Evolutionary conservation across 371 early-diverging fungal species (phyloP).

Genomic region (Nematocida sp.): DNA sequence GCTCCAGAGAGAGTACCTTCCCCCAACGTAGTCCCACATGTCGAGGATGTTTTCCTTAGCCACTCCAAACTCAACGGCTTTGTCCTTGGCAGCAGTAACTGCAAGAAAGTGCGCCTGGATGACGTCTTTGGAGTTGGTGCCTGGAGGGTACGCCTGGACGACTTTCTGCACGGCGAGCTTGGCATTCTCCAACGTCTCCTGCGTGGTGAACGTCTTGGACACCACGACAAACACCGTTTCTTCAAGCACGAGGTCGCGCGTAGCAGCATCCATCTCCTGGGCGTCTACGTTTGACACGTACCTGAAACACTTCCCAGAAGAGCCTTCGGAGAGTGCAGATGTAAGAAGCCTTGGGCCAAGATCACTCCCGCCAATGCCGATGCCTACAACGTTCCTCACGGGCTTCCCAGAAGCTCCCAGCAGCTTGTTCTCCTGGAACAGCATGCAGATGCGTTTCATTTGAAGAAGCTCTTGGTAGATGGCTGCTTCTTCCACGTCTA

Average conservation of each 20-base stretch:
- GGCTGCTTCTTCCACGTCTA: slow-evolving; percentile 63
- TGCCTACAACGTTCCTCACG: slow-evolving; percentile 88
- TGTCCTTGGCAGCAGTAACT: slow-evolving; percentile 84
- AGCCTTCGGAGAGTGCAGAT: slow-evolving; percentile 70
- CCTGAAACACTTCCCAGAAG: slow-evolving; percentile 66
- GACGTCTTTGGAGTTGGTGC: slow-evolving; percentile 39
- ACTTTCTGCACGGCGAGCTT: slow-evolving; percentile 70
- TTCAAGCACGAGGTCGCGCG: slow-evolving; percentile 77
- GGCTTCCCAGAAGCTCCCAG: slow-evolving; percentile 82
- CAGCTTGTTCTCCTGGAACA: slow-evolving; percentile 78
- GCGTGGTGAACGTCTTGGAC: slow-evolving; percentile 94
- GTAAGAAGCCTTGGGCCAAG: slow-evolving; percentile 96
- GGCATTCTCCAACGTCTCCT: slow-evolving; percentile 93
- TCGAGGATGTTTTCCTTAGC: slow-evolving; percentile 81
- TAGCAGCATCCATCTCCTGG: slow-evolving; percentile 80
- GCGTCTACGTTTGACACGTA: slow-evolving; percentile 97
- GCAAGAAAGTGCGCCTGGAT: slow-evolving; percentile 86
- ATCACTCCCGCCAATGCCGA: slow-evolving; percentile 99
- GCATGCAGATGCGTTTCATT: slow-evolving; percentile 75
- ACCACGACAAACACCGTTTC: slow-evolving; percentile 89
- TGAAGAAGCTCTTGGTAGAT: slow-evolving; percentile 83
- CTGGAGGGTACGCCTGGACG: neutral
- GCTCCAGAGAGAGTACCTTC: slow-evolving; percentile 96
- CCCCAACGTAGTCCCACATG: slow-evolving; percentile 99
- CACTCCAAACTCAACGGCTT: slow-evolving; percentile 81